Evolutionary conservation across 495 filamentous ascomycete genomes (phyloP).

Genomic region (Cryomyces antarcticus): DNA sequence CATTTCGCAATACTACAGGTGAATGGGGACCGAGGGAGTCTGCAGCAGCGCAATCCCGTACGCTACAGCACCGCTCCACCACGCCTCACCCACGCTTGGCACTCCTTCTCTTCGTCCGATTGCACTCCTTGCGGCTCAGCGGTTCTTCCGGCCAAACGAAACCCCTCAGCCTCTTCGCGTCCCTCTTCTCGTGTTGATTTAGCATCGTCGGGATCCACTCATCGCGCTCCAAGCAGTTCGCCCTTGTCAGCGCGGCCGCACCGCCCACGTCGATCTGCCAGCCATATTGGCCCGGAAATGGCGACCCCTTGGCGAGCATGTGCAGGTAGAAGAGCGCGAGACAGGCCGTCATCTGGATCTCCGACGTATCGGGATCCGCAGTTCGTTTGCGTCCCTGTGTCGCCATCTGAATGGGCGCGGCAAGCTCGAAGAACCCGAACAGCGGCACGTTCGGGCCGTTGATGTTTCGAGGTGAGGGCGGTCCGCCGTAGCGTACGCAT

Average conservation of each 20-base stretch:
- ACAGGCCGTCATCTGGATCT: constrained; percentile 43
- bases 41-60: no score
- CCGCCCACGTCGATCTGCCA: constrained; percentile 66
- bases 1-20: no score
- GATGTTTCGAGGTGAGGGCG: not conserved
- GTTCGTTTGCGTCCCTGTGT: constrained; percentile 11
- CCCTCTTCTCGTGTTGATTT: constrained; percentile 60
- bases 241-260: constrained; percentile 52
- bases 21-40: no score
- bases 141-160: constrained; percentile 73
- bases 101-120: constrained; percentile 10
- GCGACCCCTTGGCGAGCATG: constrained; percentile 62
- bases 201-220: constrained; percentile 65
- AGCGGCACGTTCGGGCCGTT: constrained; percentile 32
- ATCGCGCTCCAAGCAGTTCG: constrained; percentile 50
- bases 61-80: no score
- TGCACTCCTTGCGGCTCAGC: constrained; percentile 31
- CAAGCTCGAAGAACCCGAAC: constrained; percentile 69
- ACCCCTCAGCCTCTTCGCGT: constrained; percentile 61
- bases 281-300: constrained; percentile 40
- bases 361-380: constrained; percentile 12
- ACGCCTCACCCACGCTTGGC: not conserved
- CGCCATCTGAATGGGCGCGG: constrained; percentile 34
- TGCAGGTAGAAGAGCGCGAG: constrained; percentile 59
- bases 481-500: constrained; percentile 41